Conservation (phyloP, 305 asterid genomes). For the Fraxinus greggii region DNA sequence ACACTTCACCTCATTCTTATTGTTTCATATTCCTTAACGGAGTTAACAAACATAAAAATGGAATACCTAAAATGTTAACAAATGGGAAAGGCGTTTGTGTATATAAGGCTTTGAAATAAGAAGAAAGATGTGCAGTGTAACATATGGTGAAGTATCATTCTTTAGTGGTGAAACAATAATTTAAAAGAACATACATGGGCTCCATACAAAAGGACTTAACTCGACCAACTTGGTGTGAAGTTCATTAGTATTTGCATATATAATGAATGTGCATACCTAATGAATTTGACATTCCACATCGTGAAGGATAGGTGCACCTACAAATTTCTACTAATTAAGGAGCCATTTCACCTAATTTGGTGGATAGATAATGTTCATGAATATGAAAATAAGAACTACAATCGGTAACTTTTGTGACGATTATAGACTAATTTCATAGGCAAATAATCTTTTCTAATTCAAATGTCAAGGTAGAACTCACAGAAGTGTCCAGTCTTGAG, state of each 20-base stretch:
- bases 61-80: background rate
- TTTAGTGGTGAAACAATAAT: background rate
- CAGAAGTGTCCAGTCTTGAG: background rate
- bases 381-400: background rate
- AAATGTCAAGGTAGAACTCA: background rate
- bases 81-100: too few relatives aligned
- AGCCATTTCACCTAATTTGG: background rate
- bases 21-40: background rate
- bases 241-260: background rate
- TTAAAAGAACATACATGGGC: background rate
- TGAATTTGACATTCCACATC: background rate
- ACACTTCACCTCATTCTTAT: too few relatives aligned
- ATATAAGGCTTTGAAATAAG: too few relatives aligned
- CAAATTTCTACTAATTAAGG: background rate
- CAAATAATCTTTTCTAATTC: background rate
- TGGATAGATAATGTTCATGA: background rate
- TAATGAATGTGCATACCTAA: background rate
- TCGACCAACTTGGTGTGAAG: background rate
- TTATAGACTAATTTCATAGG: background rate
- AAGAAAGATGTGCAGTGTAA: background rate
- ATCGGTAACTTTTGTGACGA: background rate
- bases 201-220: background rate
- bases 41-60: too few relatives aligned
- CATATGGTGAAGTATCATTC: background rate
- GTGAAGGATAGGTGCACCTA: background rate